phyloP scores from a whole-genome alignment of 2,329 filamentous ascomycete genomes.

The Colletotrichum sublineola region DNA sequence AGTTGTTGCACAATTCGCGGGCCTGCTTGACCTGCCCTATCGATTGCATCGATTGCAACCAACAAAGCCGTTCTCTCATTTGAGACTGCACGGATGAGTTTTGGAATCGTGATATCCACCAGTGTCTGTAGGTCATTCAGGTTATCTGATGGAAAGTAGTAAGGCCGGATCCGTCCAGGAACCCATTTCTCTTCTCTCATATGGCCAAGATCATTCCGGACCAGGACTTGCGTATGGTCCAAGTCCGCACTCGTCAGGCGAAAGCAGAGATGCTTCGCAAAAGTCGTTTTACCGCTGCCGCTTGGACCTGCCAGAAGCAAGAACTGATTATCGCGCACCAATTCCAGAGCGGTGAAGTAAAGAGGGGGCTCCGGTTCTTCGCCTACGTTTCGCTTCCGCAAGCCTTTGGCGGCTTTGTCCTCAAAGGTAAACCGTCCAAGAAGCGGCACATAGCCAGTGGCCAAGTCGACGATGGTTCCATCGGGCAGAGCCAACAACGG shows the following conservation, averaged over 20 bases:
- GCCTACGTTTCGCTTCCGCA: background rate
- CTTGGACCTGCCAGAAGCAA: conserved; percentile 11
- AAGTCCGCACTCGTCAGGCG: background rate
- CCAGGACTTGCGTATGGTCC: accelerated
- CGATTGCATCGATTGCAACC: conserved; percentile 9
- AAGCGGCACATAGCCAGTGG: conserved; percentile 20
- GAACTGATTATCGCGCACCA: conserved; percentile 8
- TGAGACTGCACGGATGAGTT: background rate
- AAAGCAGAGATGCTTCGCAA: conserved; percentile 25
- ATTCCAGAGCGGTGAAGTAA: conserved; percentile 16
- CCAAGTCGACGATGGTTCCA: background rate
- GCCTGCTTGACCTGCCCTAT: background rate
- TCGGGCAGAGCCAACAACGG: background rate
- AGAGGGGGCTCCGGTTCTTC: conserved; percentile 10
- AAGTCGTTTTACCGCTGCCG: conserved; percentile 20
- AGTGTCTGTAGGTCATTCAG: background rate
- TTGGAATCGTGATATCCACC: background rate
- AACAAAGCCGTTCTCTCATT: background rate
- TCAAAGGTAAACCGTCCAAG: conserved; percentile 13
- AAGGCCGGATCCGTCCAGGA: background rate
- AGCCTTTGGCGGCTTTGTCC: conserved; percentile 28
- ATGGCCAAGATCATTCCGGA: conserved; percentile 11
- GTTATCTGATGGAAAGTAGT: background rate
- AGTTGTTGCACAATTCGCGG: background rate
- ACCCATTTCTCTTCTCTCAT: background rate